A percentile compares a stretch with the other conserved stretches of the same genome.
Conservation (phyloP, 345 rosid genomes). For the Eutrema japonicum region DNA sequence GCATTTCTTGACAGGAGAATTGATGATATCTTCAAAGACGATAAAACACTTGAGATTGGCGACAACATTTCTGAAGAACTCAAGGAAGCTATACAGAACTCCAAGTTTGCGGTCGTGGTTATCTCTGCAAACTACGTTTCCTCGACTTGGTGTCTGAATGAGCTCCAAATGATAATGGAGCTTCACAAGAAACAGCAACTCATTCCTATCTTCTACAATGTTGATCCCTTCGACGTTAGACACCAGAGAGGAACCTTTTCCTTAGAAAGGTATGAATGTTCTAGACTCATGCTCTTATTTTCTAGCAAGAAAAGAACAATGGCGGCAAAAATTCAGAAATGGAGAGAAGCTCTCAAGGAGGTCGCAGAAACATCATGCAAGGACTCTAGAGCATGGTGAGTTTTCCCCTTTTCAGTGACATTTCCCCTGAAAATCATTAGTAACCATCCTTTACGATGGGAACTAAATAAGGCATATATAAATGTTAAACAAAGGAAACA, state of each 20-base stretch:
- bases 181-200: conserved; percentile 12
- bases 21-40: conserved; percentile 29
- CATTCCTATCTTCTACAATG: conserved; percentile 24
- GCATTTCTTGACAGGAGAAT: background rate
- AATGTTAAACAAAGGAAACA: background rate
- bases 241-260: conserved; percentile 39
- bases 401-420: background rate
- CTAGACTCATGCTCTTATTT: background rate
- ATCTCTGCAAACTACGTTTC: conserved; percentile 19
- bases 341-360: conserved; percentile 32
- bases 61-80: conserved; percentile 28
- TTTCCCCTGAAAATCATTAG: no score
- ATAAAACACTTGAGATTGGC: conserved; percentile 4
- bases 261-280: conserved; percentile 14
- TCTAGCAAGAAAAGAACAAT: background rate
- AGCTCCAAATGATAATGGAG: conserved; percentile 36
- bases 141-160: conserved; percentile 29
- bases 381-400: conserved; percentile 20
- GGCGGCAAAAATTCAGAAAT: conserved; percentile 10
- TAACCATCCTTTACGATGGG: background rate
- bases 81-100: conserved; percentile 11
- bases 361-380: conserved; percentile 27
- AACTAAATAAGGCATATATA: background rate
- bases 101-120: conserved; percentile 17
- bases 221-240: conserved; percentile 28